Base-by-base conservation (phyloP, 306 rosid species). In the Datisca glomerata region DNA sequence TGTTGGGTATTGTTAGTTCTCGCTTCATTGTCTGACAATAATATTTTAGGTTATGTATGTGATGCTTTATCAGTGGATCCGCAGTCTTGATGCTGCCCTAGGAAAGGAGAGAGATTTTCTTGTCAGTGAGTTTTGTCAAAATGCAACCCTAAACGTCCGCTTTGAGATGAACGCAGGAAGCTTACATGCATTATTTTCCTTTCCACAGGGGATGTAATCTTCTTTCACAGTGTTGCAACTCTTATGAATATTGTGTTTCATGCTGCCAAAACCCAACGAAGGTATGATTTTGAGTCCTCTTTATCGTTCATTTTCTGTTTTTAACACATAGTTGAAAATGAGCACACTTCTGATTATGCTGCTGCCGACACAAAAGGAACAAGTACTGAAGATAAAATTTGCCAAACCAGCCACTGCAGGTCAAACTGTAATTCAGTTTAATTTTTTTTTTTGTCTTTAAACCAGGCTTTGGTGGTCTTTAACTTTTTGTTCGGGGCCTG, bases 221-320 rank as follows among this genome's bases (percentile, higher is more conserved):
- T 74, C 67, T 68, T 59, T 83, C 86, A 22, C 85, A 67, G 24
- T 87, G 97, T 64, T 83, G 97, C 55, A 75, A 74, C 59, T 83
- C 97, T 34, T 87, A 83, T 8, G 97, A 87, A 53, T 83, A 69
- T 31, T 87, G 97, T 57, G 94, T 87, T 77, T 82, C 97, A 17
- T 87, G 97, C 74, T 87, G 97, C 71, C 69, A 72, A 58, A 70
- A 70, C 66, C 97, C 97, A 34, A 63, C 73, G 15, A 15, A 27
- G 89, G 97, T 79, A 76, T 59, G 54, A 41, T 54, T 15, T 48
- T 14, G 1, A 15, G 7, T 28, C 12, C 15, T 36, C 41, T 8
- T 47, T 49, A 47, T 22, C 6, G 8, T 18, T 29, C 38, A 5
- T 15, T 47, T 18, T 40, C 27, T 27, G 7, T 21, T 41, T 66